Percentiles rank a stretch among this genome's conserved stretches.
Evolutionary conservation across 2,329 filamentous ascomycete genomes (phyloP).

Genomic region (Hymenoscyphus repandus): DNA sequence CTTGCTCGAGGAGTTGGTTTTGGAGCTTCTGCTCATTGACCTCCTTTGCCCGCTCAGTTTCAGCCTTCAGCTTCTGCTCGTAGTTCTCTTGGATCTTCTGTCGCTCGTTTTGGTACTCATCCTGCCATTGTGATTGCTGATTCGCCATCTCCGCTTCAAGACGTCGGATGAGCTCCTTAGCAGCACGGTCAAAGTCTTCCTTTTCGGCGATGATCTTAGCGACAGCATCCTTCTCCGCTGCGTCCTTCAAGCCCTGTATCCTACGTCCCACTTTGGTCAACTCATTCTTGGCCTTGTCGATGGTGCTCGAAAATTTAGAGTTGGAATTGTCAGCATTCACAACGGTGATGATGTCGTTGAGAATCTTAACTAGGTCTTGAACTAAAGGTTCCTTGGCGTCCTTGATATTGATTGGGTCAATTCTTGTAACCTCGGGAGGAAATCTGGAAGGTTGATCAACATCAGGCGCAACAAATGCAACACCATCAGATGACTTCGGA

Average conservation of each 20-base stretch:
- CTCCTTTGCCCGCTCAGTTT: constrained; percentile 73
- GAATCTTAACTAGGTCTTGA: constrained; percentile 87
- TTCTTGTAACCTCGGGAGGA: constrained; percentile 57
- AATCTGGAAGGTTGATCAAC: constrained; percentile 61
- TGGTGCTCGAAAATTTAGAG: constrained; percentile 69
- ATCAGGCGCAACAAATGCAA: constrained; percentile 45
- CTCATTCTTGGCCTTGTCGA: constrained; percentile 81
- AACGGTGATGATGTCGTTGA: constrained; percentile 93
- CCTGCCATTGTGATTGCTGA: constrained; percentile 77
- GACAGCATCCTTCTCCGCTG: constrained; percentile 70
- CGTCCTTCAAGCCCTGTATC: constrained; percentile 65
- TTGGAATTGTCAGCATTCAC: constrained; percentile 82
- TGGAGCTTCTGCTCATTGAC: constrained; percentile 76
- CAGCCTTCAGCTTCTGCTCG: constrained; percentile 70
- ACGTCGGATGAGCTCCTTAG: constrained; percentile 80
- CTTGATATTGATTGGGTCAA: constrained; percentile 72
- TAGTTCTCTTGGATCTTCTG: constrained; percentile 73
- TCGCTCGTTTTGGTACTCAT: constrained; percentile 85
- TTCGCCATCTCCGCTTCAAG: constrained; percentile 76
- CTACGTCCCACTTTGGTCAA: constrained; percentile 72
- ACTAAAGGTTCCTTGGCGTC: constrained; percentile 81
- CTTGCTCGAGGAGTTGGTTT: constrained; percentile 87
- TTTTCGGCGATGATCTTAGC: constrained; percentile 54
- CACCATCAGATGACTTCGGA: constrained; percentile 4
- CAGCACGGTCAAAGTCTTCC: constrained; percentile 79